Base-by-base conservation (phyloP, 805 yeast genomes). In the Yarrowia phangngaensis region DNA sequence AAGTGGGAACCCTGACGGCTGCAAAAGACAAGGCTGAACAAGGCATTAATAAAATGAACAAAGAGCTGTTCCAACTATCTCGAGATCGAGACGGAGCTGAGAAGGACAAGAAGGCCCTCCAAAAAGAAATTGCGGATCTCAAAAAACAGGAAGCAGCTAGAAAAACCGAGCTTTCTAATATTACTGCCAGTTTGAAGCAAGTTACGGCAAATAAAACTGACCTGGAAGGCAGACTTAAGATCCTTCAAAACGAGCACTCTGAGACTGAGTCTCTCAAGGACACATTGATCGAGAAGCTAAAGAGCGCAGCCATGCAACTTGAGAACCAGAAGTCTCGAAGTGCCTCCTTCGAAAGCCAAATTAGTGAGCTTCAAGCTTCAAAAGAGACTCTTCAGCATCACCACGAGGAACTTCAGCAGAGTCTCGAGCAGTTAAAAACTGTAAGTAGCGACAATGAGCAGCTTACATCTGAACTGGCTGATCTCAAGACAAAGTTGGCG, bases 11-110 rank as follows among this genome's bases (percentile, higher is more conserved):
- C 2, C 50, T 67, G 6, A 70, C 66, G 33, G 63, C 61, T 7
- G 74, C 72, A 9, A 82, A 78, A 56, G 70, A 71, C 19, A 80
- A 75, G 54, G 84, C 90, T 1, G 96, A 89, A 58, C 81, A 78
- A 52, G 97, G 95, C 4, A 81, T 89, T 45, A 88, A 88, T 60
- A 88, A 87, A 56, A 84, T 89, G 95, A 83, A 82, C 49, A 70
- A 90, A 29, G 97, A 89, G 55, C 67, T 89, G 22, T 76, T 86
- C 63, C 74, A 74, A 38, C 67, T 87, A 32, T 73, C 79, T 0
- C 77, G 76, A 50, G 78, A 78, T 24, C 80, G 80, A 51, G 78
- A 74, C 2, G 73, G 74, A 0, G 57, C 73, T 6, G 79, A 62
- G 0, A 59, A 62, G 36, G 55, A 55, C 19, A 57, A 58, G 34